Evolutionary conservation across 176 grass and related monocot genomes (phyloP).

Genomic region (barley (Hordeum vulgare)): MorexV3_pseudomolecules_assembly NC_058518.1:488916333-488916832

Average conservation of each 20-base stretch:
- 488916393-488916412: background rate
- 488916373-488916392: background rate
- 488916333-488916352: background rate
- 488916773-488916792: constrained; percentile 75
- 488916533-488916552: constrained; percentile 30
- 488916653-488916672: background rate
- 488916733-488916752: constrained; percentile 32
- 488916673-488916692: background rate
- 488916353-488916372: background rate
- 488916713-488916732: background rate
- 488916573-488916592: constrained; percentile 30
- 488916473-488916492: background rate
- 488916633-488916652: background rate
- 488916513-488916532: constrained; percentile 41
- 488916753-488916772: constrained; percentile 73
- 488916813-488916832: constrained; percentile 33
- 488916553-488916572: constrained; percentile 63
- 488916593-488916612: background rate
- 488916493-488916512: background rate
- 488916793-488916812: constrained; percentile 58
- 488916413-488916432: background rate
- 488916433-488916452: background rate
- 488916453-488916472: background rate
- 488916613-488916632: background rate
- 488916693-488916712: background rate